A percentile compares a stretch with the other conserved stretches of the same genome.
phyloP scores from a whole-genome alignment of 1,139 yeast species.

The Suhomyces panamericanus region DNA sequence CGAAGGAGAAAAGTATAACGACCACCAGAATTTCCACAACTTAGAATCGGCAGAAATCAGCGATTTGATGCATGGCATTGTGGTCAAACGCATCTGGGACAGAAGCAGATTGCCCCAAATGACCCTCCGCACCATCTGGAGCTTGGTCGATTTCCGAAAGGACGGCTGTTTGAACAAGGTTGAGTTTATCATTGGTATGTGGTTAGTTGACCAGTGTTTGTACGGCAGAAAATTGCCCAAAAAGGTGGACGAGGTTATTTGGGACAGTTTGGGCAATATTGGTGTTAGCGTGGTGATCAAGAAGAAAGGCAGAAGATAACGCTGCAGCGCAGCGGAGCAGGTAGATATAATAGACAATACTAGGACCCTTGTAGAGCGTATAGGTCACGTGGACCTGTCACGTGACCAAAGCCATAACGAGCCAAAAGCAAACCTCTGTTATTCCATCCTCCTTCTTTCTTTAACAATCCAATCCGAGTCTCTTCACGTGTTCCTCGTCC shows the following conservation, averaged over 20 bases:
- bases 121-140: conserved; percentile 69
- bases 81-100: conserved; percentile 78
- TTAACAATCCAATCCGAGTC: background rate
- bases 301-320: conserved; percentile 30
- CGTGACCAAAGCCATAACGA: background rate
- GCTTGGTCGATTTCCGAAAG: conserved; percentile 69
- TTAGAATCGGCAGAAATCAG: conserved; percentile 31
- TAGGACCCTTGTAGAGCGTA: background rate
- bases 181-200: conserved; percentile 89
- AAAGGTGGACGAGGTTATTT: conserved; percentile 54
- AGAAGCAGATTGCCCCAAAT: conserved; percentile 71
- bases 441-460: background rate
- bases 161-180: conserved; percentile 80
- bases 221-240: conserved; percentile 89
- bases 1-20: conserved; percentile 18
- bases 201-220: conserved; percentile 94
- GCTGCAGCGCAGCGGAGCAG: background rate
- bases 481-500: no score
- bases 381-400: background rate
- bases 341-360: conserved; percentile 1
- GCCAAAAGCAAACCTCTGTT: background rate
- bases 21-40: conserved; percentile 34
- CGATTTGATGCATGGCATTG: conserved; percentile 59
- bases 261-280: conserved; percentile 63
- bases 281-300: conserved; percentile 44